phyloP scores from a whole-genome alignment of 169 alveolate genomes.

The Plasmodium knowlesi region DNA sequence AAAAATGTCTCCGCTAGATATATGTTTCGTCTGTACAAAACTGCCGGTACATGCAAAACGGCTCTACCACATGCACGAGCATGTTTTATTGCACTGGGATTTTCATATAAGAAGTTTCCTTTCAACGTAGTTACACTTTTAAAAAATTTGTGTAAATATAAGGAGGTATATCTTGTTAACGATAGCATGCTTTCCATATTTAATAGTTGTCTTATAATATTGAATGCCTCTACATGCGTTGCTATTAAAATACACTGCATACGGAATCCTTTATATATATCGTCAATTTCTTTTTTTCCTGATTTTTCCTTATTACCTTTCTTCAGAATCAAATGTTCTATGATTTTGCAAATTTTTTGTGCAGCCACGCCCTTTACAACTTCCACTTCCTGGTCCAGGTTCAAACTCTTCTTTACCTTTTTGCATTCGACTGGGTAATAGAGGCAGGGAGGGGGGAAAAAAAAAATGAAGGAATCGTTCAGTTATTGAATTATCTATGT shows the following conservation, averaged over 20 bases:
- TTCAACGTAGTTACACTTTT: conserved; percentile 32
- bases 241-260: conserved; percentile 30
- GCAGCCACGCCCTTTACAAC: conserved; percentile 22
- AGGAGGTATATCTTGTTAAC: conserved; percentile 67
- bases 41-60: conserved; percentile 59
- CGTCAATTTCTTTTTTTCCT: background rate
- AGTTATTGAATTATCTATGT: background rate
- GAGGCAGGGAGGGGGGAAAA: background rate
- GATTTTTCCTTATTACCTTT: background rate
- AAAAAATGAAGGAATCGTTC: background rate
- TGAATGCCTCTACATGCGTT: conserved; percentile 44
- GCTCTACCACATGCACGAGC: conserved; percentile 50
- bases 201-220: conserved; percentile 63
- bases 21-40: conserved; percentile 47
- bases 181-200: conserved; percentile 63
- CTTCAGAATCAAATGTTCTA: conserved; percentile 6
- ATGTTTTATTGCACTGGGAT: conserved; percentile 7
- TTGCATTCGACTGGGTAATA: conserved; percentile 28
- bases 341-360: conserved; percentile 45
- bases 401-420: conserved; percentile 29
- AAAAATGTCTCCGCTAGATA: conserved; percentile 69
- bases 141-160: conserved; percentile 67
- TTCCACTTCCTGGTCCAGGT: conserved; percentile 30
- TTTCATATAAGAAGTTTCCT: conserved; percentile 19
- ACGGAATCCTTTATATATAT: conserved; percentile 52